Percentiles rank a stretch among this genome's conserved stretches.
Conservation (phyloP, 768 basidiomycete genomes). For the Guyanaporus albipodus region DNA sequence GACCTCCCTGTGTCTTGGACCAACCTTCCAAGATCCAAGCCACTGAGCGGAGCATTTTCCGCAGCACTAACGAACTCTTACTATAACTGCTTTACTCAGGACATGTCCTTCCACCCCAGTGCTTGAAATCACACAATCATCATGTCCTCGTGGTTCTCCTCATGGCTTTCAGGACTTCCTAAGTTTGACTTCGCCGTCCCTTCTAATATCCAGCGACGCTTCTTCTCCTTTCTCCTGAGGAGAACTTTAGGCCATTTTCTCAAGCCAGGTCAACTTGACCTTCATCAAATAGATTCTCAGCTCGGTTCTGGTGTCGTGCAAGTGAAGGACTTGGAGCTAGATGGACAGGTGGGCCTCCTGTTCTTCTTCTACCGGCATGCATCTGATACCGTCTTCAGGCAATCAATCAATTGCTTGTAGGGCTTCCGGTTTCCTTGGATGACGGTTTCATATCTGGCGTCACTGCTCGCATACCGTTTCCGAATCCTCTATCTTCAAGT, state of each 20-base stretch:
- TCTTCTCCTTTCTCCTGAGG: conserved; percentile 86
- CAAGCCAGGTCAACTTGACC: conserved; percentile 85
- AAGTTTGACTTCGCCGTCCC: conserved; percentile 64
- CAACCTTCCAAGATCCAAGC: too few species aligned
- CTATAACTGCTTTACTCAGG: neutral
- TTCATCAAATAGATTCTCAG: conserved; percentile 84
- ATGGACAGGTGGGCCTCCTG: conserved; percentile 57
- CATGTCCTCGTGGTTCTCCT: conserved; percentile 58
- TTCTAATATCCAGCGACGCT: conserved; percentile 75
- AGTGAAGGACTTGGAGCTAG: conserved; percentile 77
- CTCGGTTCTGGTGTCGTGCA: conserved; percentile 89
- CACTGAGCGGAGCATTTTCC: conserved; percentile 2
- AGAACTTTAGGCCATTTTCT: conserved; percentile 81
- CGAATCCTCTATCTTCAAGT: conserved; percentile 73
- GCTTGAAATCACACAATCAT: conserved; percentile 11
- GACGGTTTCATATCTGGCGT: conserved; percentile 73
- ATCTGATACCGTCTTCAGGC: conserved; percentile 45
- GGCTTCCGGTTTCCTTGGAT: conserved; percentile 62
- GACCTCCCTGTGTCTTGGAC: neutral
- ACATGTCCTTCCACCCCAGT: conserved; percentile 15
- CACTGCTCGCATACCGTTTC: conserved; percentile 78
- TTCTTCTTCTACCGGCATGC: conserved; percentile 3
- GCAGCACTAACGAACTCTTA: neutral
- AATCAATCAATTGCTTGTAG: conserved; percentile 67
- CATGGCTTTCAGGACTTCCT: conserved; percentile 52